These are phyloP conservation scores for Juncus inflexus DNA, from an alignment of 176 grass and related monocot genomes.

Conservation along the genomic window DNA sequence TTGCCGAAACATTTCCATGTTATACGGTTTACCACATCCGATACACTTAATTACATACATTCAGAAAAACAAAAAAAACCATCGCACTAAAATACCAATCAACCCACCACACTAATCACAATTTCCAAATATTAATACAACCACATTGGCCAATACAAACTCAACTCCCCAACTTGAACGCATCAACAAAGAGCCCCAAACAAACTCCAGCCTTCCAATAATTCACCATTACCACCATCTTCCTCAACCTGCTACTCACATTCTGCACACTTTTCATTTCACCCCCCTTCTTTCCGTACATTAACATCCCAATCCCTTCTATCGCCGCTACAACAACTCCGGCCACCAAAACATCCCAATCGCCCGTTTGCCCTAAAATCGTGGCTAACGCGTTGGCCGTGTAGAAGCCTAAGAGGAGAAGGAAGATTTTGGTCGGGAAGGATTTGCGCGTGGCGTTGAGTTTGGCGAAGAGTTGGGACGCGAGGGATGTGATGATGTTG, in stretches of 20 bases:
- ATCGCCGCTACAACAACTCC: slow-evolving; percentile 73
- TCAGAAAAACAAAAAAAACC: too few species aligned
- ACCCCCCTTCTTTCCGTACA: slow-evolving; percentile 58
- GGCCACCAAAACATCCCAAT: slow-evolving; percentile 98
- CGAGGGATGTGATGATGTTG: slow-evolving; percentile 57
- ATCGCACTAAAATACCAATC: too few species aligned
- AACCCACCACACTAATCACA: too few species aligned
- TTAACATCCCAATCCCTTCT: slow-evolving; percentile 88
- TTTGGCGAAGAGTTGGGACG: slow-evolving; percentile 57
- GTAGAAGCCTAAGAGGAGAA: slow-evolving; percentile 88
- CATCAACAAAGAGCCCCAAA: slow-evolving; percentile 91
- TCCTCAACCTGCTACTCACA: slow-evolving; percentile 49
- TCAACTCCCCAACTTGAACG: slow-evolving; percentile 93
- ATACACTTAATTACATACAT: too few species aligned
- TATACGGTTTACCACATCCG: too few species aligned
- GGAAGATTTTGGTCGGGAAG: slow-evolving; percentile 78
- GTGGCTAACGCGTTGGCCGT: slow-evolving; percentile 89
- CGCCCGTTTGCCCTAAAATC: slow-evolving; percentile 89
- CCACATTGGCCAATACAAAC: neutral
- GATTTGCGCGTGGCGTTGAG: slow-evolving; percentile 69
- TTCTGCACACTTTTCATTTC: slow-evolving; percentile 18
- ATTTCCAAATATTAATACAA: too few species aligned
- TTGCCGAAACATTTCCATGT: too few species aligned
- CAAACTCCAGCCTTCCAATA: slow-evolving; percentile 88
- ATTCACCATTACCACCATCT: slow-evolving; percentile 64